These are phyloP conservation scores for Aegilops tauschii DNA, from an alignment of 176 grass and related monocot species.

Conservation along the genomic window DNA sequence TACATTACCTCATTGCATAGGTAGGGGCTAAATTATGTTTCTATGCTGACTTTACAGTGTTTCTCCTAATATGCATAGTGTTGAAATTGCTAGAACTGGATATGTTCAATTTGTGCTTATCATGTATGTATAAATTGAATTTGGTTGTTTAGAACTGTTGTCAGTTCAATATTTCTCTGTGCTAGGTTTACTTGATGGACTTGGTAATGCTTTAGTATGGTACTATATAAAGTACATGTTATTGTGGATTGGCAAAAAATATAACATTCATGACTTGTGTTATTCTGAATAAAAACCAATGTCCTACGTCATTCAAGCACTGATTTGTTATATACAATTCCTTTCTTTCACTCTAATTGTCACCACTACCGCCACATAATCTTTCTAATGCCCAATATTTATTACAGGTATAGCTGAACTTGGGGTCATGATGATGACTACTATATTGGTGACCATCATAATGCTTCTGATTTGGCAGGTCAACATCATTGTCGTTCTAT, in stretches of 20 bases:
- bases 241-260: conserved; percentile 6
- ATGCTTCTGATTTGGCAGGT: conserved; percentile 99
- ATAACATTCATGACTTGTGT: neutral
- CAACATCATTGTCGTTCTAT: conserved; percentile 84
- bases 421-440: conserved; percentile 98
- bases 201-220: conserved; percentile 6
- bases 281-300: conserved; percentile 11
- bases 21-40: conserved; percentile 1
- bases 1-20: neutral
- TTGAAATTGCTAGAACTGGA: neutral
- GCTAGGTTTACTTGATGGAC: neutral
- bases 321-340: conserved; percentile 9
- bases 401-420: conserved; percentile 87
- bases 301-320: neutral
- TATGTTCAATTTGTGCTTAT: neutral
- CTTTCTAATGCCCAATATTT: conserved; percentile 35
- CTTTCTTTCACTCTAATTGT: conserved; percentile 19
- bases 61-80: neutral
- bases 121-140: neutral
- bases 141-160: neutral
- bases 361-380: neutral
- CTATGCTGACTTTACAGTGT: neutral
- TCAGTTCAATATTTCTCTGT: neutral
- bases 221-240: neutral
- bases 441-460: conserved; percentile 89